Percentiles rank a stretch among this genome's conserved stretches.
Evolutionary conservation across 495 filamentous ascomycete genomes (phyloP).

Genomic region (Staphylotrichum longicolle): DNA sequence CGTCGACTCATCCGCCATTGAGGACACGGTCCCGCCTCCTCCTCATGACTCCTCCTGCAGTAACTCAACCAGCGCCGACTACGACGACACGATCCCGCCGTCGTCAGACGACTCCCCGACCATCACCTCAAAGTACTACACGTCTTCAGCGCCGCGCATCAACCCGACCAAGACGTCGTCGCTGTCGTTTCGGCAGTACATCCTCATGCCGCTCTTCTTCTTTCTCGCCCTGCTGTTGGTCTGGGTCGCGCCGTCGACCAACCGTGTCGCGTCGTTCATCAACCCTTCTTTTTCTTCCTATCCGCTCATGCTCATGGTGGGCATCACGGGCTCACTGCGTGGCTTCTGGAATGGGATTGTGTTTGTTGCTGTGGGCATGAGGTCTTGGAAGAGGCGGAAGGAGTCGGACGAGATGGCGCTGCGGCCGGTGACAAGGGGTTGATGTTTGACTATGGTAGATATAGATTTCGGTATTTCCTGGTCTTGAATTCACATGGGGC

Average conservation of each 20-base stretch:
- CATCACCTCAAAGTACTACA: conserved; percentile 1
- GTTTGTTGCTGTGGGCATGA: conserved; percentile 43
- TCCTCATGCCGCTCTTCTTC: conserved; percentile 51
- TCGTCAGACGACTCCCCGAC: not conserved
- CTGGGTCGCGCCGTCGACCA: conserved; percentile 46
- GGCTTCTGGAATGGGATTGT: conserved; percentile 53
- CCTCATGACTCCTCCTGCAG: conserved; percentile 16
- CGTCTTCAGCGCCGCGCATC: conserved; percentile 3
- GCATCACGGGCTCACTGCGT: conserved; percentile 41
- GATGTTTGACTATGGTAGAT: not conserved
- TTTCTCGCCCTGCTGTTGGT: conserved; percentile 46
- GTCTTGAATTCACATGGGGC: too few relatives aligned
- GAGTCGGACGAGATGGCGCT: conserved; percentile 18
- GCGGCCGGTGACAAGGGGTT: conserved; percentile 6
- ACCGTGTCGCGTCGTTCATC: conserved; percentile 42
- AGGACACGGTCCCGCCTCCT: conserved; percentile 27
- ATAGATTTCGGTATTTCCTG: not conserved
- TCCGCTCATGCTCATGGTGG: conserved; percentile 42
- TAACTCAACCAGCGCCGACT: conserved; percentile 18
- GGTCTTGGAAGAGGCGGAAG: conserved; percentile 36
- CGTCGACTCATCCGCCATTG: conserved; percentile 7
- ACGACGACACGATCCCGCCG: not conserved
- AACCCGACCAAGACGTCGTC: conserved; percentile 24
- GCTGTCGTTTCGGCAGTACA: conserved; percentile 47
- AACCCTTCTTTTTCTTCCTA: conserved; percentile 35